Evolutionary conservation across 1,284 basidiomycete species (phyloP), one percentile per base, ranked within the genome.

Genomic region (Crepidotus sp.): DNA sequence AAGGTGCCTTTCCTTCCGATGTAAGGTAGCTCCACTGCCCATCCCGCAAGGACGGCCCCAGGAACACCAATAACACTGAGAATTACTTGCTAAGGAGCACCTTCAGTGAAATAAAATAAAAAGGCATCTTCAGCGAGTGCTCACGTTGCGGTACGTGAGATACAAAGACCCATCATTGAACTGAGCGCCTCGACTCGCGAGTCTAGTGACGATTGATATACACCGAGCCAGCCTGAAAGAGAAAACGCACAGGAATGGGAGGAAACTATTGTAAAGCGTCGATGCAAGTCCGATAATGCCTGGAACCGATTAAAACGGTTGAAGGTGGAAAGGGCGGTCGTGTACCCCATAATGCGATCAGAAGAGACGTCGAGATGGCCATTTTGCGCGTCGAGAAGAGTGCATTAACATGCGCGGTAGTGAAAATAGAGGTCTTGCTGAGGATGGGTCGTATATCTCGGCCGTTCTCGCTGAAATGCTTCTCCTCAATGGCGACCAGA

Each of bases 281-380:
- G 80, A 83, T 6, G 80, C 80, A 9, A 85, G 70, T 13, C 80
- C 80, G 39, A 85, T 83, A 42, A 83, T 65, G 2, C 72, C 77
- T 80, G 42, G 5, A 26, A n/a, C 17, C 24, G 17, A 18, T 15
- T 26, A 17, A 3, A 45, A 22, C 13, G 26, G 29, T 15, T 14
- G 19, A 1, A 10, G 17, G 5, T 13, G 15, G 8, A 19, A 7
- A 33, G 11, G n/a, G 18, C 2, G 14, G 13, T 4, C 11, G 24
- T 62, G 40, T 51, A 69, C 73, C 74, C 76, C 78, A 83, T 9
- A 82, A 51, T 15, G 67, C 51, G 30, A 82, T 73, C 50, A 82
- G 57, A 25, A 83, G 55, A 15, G 60, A 66, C 0, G 80, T 82
- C 26, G 77, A 80, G 52, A 65, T 75, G 0, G 77, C 78, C 52